Conservation (phyloP, 1,284 basidiomycete species). For the Sparassis latifolia region DNA sequence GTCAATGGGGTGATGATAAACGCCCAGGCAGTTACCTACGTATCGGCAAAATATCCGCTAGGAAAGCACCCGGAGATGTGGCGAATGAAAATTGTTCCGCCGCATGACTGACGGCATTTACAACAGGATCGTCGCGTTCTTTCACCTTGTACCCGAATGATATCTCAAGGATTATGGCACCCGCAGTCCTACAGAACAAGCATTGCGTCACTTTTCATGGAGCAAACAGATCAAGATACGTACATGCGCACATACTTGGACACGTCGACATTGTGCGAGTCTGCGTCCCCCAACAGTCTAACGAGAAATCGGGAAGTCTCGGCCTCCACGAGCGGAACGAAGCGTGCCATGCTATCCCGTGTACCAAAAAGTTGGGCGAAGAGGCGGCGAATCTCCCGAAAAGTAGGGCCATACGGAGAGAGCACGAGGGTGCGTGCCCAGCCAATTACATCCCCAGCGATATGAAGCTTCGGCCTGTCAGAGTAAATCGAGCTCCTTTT, state of each 20-base stretch:
- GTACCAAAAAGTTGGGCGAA: neutral
- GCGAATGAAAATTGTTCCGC: neutral
- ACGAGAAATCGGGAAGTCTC: neutral
- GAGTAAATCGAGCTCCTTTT: constrained; percentile 12
- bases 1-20: neutral
- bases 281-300: neutral
- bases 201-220: neutral
- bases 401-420: neutral
- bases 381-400: constrained; percentile 3
- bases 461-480: constrained; percentile 6
- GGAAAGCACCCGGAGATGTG: constrained; percentile 12
- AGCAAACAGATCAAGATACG: neutral
- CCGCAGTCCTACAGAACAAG: neutral
- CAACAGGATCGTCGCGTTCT: constrained; percentile 1
- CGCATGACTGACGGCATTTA: neutral
- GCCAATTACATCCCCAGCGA: constrained; percentile 8
- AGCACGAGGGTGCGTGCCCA: neutral
- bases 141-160: neutral
- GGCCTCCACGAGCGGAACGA: neutral
- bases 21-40: neutral
- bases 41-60: constrained; percentile 13
- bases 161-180: constrained; percentile 1
- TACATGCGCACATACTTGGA: constrained; percentile 1
- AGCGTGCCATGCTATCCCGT: neutral
- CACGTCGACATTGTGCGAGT: neutral